These are phyloP conservation scores for Centrapalus pauciflorus DNA, from an alignment of 129 eudicot genomes.

Conservation along the genomic window DNA sequence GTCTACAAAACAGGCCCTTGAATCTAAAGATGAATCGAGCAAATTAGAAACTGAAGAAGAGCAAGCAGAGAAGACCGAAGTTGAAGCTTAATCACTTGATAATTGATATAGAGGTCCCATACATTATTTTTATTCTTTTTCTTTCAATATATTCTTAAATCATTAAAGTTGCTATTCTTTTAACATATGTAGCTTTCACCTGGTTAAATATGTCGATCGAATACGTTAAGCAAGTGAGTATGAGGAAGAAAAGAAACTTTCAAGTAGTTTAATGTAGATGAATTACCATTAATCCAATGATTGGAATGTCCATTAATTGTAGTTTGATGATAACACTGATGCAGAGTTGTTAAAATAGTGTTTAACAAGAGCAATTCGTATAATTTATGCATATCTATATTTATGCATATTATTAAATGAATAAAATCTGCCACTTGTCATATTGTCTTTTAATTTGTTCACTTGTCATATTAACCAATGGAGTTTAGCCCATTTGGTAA, in stretches of 20 bases:
- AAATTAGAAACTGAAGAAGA: constrained; percentile 18
- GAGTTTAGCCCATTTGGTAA: no score
- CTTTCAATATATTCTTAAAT: background rate
- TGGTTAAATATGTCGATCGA: background rate
- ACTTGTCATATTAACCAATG: no score
- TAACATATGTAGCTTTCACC: background rate
- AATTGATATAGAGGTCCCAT: background rate
- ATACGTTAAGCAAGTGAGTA: background rate
- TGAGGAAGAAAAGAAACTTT: background rate
- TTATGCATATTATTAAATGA: no score
- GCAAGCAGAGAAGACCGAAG: constrained; percentile 26
- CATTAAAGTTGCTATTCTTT: background rate
- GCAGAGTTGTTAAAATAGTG: no score
- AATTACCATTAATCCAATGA: background rate
- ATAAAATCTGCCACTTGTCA: no score
- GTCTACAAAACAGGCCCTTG: constrained; percentile 45
- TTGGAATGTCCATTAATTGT: no score
- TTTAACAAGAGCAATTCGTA: no score
- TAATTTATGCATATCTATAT: no score
- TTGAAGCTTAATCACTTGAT: constrained; percentile 13
- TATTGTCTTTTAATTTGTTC: no score
- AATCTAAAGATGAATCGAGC: constrained; percentile 27
- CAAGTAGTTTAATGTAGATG: background rate
- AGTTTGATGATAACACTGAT: no score
- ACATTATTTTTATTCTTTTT: constrained; percentile 1